phyloP scores from a whole-genome alignment of 2,329 filamentous ascomycete genomes.

The Lojkania enalia region DNA sequence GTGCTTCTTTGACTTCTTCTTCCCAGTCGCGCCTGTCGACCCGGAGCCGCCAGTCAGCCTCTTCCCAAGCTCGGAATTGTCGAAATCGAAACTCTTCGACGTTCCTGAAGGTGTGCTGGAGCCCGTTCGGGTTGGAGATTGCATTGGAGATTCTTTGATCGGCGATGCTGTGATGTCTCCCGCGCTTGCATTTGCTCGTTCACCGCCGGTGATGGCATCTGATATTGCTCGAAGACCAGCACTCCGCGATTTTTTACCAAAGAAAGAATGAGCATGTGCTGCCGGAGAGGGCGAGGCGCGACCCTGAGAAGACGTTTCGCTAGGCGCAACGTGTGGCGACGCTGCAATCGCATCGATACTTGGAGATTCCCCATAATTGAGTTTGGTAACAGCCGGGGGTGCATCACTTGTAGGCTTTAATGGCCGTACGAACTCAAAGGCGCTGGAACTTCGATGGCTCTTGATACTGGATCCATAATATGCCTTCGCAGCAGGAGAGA shows the following conservation, averaged over 20 bases:
- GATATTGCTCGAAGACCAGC: slow-evolving; percentile 84
- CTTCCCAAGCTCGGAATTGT: slow-evolving; percentile 62
- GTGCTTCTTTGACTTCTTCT: slow-evolving; percentile 74
- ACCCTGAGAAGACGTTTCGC: slow-evolving; percentile 54
- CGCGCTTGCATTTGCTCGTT: slow-evolving; percentile 54
- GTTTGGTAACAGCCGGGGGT: slow-evolving; percentile 60
- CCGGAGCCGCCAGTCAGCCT: slow-evolving; percentile 49
- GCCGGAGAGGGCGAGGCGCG: slow-evolving; percentile 51
- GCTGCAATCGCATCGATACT: slow-evolving; percentile 51
- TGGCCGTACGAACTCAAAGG: slow-evolving; percentile 48
- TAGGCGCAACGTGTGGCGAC: slow-evolving; percentile 45
- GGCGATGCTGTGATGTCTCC: slow-evolving; percentile 47
- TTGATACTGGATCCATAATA: slow-evolving; percentile 62
- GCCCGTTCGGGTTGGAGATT: slow-evolving; percentile 74
- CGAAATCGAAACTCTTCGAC: slow-evolving; percentile 68
- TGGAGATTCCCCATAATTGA: slow-evolving; percentile 55
- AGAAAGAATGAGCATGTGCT: slow-evolving; percentile 38
- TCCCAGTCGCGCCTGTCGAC: slow-evolving; percentile 41
- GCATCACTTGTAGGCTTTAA: slow-evolving; percentile 46
- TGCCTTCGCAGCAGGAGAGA: slow-evolving; percentile 66
- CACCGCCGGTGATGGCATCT: slow-evolving; percentile 64
- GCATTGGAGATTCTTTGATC: slow-evolving; percentile 56
- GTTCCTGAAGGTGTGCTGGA: slow-evolving; percentile 68
- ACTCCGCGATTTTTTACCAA: slow-evolving; percentile 51
- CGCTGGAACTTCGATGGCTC: slow-evolving; percentile 51